Percentiles rank a stretch among this genome's conserved stretches.
These are phyloP conservation scores for Rhodomyrtus tomentosa DNA, from an alignment of 345 rosid genomes.

Conservation along the genomic window DNA sequence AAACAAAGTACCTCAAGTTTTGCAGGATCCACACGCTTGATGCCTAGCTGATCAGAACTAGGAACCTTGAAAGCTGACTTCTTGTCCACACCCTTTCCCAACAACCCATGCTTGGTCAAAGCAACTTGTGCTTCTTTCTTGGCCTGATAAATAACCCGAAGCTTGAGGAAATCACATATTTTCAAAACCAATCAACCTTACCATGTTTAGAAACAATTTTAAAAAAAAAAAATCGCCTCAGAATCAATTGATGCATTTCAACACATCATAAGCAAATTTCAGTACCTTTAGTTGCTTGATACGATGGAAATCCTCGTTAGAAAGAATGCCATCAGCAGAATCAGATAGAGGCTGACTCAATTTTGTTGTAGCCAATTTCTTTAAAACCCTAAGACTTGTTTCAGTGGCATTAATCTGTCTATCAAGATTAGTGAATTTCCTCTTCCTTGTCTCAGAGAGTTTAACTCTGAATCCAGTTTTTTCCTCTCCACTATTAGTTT, in stretches of 20 bases:
- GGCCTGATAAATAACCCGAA: slow-evolving; percentile 25
- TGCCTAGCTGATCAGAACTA: slow-evolving; percentile 57
- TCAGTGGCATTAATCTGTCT: slow-evolving; percentile 58
- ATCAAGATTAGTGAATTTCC: slow-evolving; percentile 64
- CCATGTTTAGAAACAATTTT: not conserved
- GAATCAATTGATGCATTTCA: not conserved
- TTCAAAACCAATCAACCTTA: not conserved
- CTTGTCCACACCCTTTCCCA: slow-evolving; percentile 6
- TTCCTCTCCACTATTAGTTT: not conserved
- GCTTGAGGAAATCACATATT: not conserved
- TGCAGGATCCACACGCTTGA: slow-evolving; percentile 79
- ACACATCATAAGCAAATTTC: not conserved
- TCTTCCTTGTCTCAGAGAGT: slow-evolving; percentile 35
- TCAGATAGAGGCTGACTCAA: slow-evolving; percentile 17
- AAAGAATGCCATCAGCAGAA: slow-evolving; percentile 63
- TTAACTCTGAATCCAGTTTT: slow-evolving; percentile 11
- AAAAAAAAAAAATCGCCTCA: not conserved
- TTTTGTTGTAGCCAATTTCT: slow-evolving; percentile 63
- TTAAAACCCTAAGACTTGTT: slow-evolving; percentile 80
- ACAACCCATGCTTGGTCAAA: slow-evolving; percentile 58
- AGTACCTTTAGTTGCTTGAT: slow-evolving; percentile 78
- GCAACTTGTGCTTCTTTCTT: slow-evolving; percentile 60
- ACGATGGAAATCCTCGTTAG: slow-evolving; percentile 80
- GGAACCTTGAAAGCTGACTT: slow-evolving; percentile 42
- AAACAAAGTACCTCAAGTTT: slow-evolving; percentile 30